These are phyloP conservation scores for Candida michaelii DNA, from an alignment of 805 yeast species.

Conservation along the genomic window DNA sequence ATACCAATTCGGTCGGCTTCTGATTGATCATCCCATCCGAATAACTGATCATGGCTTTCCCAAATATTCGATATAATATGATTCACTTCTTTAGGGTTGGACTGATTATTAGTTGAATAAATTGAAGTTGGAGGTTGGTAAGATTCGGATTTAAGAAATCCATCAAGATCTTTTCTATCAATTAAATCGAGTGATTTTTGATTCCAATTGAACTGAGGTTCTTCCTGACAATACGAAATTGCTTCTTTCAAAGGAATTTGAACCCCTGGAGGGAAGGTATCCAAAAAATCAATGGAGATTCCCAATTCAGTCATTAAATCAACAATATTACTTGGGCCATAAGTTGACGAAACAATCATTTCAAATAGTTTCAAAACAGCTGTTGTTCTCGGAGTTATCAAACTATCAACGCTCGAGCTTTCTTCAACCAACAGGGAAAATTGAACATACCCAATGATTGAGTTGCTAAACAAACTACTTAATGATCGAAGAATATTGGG, in stretches of 20 bases:
- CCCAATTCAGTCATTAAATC: conserved; percentile 60
- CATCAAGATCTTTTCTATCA: conserved; percentile 65
- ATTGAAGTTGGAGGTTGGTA: conserved; percentile 16
- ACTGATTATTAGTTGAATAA: conserved; percentile 10
- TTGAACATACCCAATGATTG: conserved; percentile 55
- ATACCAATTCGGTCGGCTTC: conserved; percentile 68
- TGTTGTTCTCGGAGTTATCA: conserved; percentile 66
- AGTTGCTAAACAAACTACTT: conserved; percentile 45
- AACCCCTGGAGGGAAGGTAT: conserved; percentile 74
- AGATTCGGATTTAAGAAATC: conserved; percentile 20
- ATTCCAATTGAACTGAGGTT: conserved; percentile 50
- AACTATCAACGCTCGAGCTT: conserved; percentile 53
- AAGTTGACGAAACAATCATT: conserved; percentile 53
- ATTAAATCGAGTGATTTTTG: conserved; percentile 51
- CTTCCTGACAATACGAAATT: conserved; percentile 52
- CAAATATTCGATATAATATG: conserved; percentile 39
- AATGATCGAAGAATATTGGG: conserved; percentile 61
- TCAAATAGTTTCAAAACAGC: conserved; percentile 62
- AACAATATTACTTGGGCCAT: conserved; percentile 53
- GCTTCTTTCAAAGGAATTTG: conserved; percentile 65
- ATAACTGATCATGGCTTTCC: conserved; percentile 42
- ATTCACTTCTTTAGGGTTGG: conserved; percentile 32
- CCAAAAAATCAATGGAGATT: conserved; percentile 51
- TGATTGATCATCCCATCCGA: conserved; percentile 69
- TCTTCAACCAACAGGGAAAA: conserved; percentile 71